phyloP scores from a whole-genome alignment of 1,284 basidiomycete genomes.

The Sporisorium exsertum region DNA sequence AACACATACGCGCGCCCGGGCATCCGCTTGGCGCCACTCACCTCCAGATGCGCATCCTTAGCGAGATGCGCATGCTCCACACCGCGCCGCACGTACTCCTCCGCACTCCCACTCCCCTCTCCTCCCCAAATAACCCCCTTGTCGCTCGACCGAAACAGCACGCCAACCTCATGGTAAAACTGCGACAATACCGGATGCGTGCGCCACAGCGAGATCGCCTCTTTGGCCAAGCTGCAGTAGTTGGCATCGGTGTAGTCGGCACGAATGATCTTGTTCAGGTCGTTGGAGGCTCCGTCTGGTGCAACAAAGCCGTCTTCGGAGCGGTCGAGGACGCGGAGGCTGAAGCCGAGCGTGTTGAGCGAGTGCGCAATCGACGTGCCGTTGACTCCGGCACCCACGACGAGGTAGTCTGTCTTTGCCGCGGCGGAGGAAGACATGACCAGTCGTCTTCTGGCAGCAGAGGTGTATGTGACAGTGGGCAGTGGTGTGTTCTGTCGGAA shows the following conservation, averaged over 20 bases:
- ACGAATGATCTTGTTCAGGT: constrained; percentile 81
- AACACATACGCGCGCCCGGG: constrained; percentile 36
- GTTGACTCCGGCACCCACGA: constrained; percentile 87
- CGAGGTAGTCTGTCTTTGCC: constrained; percentile 31
- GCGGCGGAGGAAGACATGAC: background rate
- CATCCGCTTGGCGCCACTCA: background rate
- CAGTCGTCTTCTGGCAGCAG: no score
- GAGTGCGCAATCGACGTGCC: constrained; percentile 80
- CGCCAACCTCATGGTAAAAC: constrained; percentile 62
- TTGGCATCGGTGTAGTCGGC: constrained; percentile 69
- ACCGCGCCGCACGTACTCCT: constrained; percentile 40
- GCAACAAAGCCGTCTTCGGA: constrained; percentile 70
- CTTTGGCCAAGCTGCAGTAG: constrained; percentile 78
- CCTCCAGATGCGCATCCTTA: constrained; percentile 23
- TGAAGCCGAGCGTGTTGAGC: constrained; percentile 77
- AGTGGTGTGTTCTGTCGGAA: no score
- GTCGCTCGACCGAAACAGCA: constrained; percentile 53
- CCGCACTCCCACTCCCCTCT: constrained; percentile 1
- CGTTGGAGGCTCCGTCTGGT: constrained; percentile 82
- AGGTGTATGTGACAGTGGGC: no score
- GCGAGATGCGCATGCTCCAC: constrained; percentile 32
- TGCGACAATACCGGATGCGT: constrained; percentile 48
- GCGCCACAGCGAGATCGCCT: constrained; percentile 81
- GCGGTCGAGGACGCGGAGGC: constrained; percentile 75
- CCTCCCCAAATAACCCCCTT: constrained; percentile 6